Evolutionary conservation across 2,329 filamentous ascomycete genomes (phyloP).

Genomic region (Cladophialophora bantiana): DNA sequence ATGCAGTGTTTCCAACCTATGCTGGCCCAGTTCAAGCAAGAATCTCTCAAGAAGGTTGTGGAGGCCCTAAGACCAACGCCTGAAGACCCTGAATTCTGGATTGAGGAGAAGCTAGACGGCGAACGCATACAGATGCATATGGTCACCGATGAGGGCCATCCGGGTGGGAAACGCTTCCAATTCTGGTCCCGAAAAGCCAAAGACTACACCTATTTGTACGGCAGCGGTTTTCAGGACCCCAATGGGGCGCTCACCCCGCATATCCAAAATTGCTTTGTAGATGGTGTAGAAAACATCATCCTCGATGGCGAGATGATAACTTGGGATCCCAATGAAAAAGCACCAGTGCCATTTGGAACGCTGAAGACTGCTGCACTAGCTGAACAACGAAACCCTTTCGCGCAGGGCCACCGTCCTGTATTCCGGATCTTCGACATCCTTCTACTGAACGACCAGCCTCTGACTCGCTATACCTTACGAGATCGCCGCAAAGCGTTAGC

Average conservation of each 20-base stretch:
- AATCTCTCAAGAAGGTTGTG: conserved; percentile 59
- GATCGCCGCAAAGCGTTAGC: conserved; percentile 80
- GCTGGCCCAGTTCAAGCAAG: conserved; percentile 78
- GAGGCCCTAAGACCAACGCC: conserved; percentile 69
- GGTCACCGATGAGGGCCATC: conserved; percentile 70
- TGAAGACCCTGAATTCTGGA: conserved; percentile 84
- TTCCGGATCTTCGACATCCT: conserved; percentile 91
- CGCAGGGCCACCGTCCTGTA: conserved; percentile 73
- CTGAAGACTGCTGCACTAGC: conserved; percentile 88
- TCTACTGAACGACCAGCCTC: conserved; percentile 78
- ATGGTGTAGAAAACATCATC: conserved; percentile 82
- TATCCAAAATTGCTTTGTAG: conserved; percentile 76
- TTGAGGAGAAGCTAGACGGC: conserved; percentile 96
- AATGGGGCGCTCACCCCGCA: conserved; percentile 81
- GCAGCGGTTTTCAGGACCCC: conserved; percentile 74
- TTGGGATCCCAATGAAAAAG: conserved; percentile 87
- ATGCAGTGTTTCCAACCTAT: conserved; percentile 98
- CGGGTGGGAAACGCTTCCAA: conserved; percentile 75
- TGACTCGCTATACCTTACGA: conserved; percentile 82
- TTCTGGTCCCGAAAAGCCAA: conserved; percentile 98
- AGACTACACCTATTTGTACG: conserved; percentile 95
- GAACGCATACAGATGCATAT: conserved; percentile 98
- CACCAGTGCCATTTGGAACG: conserved; percentile 87
- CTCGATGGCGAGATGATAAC: conserved; percentile 99
- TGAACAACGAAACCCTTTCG: conserved; percentile 75